Conservation (phyloP, 805 yeast genomes). For the Torulaspora franciscae region DNA sequence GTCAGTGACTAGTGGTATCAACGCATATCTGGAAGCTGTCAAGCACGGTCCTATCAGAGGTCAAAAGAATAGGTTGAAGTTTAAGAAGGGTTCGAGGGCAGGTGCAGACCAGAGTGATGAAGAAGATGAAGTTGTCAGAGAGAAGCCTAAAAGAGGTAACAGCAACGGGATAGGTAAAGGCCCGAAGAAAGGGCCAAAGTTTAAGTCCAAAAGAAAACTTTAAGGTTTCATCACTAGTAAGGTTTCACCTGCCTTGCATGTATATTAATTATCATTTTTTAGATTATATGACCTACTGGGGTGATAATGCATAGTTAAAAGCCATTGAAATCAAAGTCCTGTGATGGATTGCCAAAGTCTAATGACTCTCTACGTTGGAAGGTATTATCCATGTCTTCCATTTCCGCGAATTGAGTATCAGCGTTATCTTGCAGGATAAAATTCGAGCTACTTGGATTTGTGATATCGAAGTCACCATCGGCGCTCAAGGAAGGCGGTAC, state of each 20-base stretch:
- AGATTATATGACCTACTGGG: neutral
- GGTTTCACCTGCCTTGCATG: constrained; percentile 6
- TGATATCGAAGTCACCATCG: constrained; percentile 5
- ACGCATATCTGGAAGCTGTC: constrained; percentile 92
- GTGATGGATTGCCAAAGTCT: constrained; percentile 22
- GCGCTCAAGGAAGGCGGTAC: constrained; percentile 7
- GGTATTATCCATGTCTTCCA: constrained; percentile 33
- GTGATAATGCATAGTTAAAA: constrained; percentile 8
- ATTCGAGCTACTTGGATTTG: neutral
- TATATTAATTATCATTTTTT: constrained; percentile 14
- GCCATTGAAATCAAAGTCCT: constrained; percentile 10
- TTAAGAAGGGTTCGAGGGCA: constrained; percentile 57
- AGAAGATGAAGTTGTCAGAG: constrained; percentile 42
- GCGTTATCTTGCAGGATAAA: constrained; percentile 14
- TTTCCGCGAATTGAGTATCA: constrained; percentile 28
- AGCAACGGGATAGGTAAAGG: constrained; percentile 29
- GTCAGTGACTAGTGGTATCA: constrained; percentile 56
- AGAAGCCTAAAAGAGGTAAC: constrained; percentile 22
- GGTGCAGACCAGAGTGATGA: constrained; percentile 52
- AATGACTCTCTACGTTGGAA: constrained; percentile 34
- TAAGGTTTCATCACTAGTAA: constrained; percentile 7
- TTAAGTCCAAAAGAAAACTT: constrained; percentile 30
- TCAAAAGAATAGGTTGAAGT: constrained; percentile 85
- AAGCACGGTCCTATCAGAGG: constrained; percentile 92
- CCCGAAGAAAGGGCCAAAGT: constrained; percentile 28